Evolutionary conservation across 441 rosid species (phyloP).

Genomic region (Sinapis alba): DNA sequence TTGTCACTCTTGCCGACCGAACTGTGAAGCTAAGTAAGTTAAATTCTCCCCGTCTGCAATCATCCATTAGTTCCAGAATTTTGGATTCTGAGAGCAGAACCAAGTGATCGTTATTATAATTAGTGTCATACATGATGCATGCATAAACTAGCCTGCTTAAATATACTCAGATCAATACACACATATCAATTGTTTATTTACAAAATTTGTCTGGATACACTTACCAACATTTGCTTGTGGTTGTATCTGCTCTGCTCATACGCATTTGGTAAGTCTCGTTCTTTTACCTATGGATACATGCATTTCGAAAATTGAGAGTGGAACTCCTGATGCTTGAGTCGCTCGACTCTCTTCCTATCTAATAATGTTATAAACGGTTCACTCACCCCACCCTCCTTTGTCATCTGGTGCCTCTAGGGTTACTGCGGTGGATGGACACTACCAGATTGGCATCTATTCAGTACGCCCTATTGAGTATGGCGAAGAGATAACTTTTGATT

Average conservation of each 20-base stretch:
- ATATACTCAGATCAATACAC: constrained; percentile 17
- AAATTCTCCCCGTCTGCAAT: constrained; percentile 18
- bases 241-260: constrained; percentile 21
- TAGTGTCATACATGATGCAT: constrained; percentile 14
- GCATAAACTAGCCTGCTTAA: constrained; percentile 28
- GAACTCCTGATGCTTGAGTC: constrained; percentile 13
- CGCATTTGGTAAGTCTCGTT: constrained; percentile 11
- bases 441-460: constrained; percentile 96
- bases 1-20: constrained; percentile 99
- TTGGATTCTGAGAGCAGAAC: constrained; percentile 26
- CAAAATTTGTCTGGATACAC: constrained; percentile 20
- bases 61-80: constrained; percentile 18
- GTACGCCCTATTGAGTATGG: constrained; percentile 82
- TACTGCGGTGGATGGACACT: constrained; percentile 98
- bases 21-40: constrained; percentile 98
- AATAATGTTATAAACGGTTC: neutral
- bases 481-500: constrained; percentile 98
- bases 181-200: constrained; percentile 1
- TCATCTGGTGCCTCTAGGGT: constrained; percentile 61
- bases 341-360: constrained; percentile 1
- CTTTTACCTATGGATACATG: constrained; percentile 3
- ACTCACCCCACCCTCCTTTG: constrained; percentile 10
- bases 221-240: constrained; percentile 18
- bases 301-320: constrained; percentile 2
- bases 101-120: constrained; percentile 2